Evolutionary conservation across 441 rosid species (phyloP).

Genomic region (Macaranga tanarius): DNA sequence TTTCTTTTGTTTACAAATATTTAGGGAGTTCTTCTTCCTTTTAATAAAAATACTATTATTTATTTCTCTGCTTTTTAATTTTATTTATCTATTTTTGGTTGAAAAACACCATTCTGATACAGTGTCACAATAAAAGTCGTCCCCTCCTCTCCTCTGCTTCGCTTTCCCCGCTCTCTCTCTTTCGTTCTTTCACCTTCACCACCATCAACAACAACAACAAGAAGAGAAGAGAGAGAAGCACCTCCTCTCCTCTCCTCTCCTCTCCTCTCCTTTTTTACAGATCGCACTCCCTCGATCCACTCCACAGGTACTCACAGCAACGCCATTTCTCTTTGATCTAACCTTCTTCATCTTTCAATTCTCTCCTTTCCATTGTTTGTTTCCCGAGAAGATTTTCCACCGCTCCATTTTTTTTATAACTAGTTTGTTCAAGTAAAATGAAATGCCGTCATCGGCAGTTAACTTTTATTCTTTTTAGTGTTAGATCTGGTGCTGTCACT

Average conservation of each 20-base stretch:
- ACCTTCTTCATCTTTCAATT: neutral
- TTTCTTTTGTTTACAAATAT: no score
- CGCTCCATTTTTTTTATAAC: neutral
- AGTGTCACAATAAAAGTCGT: no score
- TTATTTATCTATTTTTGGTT: no score
- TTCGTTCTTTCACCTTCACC: neutral
- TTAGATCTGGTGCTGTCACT: constrained; percentile 5
- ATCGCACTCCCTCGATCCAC: constrained; percentile 16
- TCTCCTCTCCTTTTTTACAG: neutral
- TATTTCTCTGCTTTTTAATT: no score
- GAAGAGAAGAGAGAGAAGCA: neutral
- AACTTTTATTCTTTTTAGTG: no score
- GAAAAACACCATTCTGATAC: no score
- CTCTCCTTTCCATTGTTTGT: neutral
- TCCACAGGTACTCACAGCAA: neutral
- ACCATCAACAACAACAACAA: no score
- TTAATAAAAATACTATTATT: no score
- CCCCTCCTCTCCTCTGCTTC: neutral
- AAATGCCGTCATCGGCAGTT: no score
- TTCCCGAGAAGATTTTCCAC: no score
- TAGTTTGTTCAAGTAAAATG: no score
- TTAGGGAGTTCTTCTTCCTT: no score
- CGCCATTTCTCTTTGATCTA: neutral
- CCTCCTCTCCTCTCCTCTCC: neutral
- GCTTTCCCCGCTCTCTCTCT: constrained; percentile 7